These are phyloP conservation scores for Metschnikowia henanensis DNA, from an alignment of 805 yeast species.

Conservation along the genomic window DNA sequence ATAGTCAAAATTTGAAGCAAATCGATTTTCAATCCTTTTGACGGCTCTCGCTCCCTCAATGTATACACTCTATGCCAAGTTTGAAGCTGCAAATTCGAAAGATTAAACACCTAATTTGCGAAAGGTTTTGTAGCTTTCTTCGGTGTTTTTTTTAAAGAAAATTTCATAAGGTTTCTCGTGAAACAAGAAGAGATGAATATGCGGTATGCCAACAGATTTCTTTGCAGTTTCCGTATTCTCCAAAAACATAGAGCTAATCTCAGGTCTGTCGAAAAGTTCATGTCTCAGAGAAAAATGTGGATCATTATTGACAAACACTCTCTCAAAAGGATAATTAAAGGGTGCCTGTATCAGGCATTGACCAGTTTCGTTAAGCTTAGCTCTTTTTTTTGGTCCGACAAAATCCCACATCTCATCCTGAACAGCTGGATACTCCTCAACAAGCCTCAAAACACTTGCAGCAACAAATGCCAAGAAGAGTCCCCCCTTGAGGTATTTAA, in stretches of 20 bases:
- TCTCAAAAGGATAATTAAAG: slow-evolving; percentile 5
- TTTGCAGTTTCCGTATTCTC: slow-evolving; percentile 5
- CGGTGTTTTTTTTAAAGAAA: slow-evolving; percentile 21
- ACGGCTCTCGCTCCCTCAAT: slow-evolving; percentile 14
- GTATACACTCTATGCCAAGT: slow-evolving; percentile 25
- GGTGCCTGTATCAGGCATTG: slow-evolving; percentile 9
- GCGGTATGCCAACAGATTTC: slow-evolving; percentile 16
- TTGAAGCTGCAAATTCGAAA: slow-evolving; percentile 28
- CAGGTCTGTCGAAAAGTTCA: slow-evolving; percentile 8
- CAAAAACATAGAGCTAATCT: slow-evolving; percentile 2
- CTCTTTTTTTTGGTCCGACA: not conserved
- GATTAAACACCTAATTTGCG: slow-evolving; percentile 29
- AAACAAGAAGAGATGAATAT: slow-evolving; percentile 26
- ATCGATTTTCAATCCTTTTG: slow-evolving; percentile 13
- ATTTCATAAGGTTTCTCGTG: slow-evolving; percentile 25
- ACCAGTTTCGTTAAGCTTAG: slow-evolving; percentile 1
- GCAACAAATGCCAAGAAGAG: slow-evolving; percentile 32
- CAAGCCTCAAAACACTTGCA: slow-evolving; percentile 30
- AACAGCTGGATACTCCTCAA: slow-evolving; percentile 32
- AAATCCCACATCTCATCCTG: not conserved
- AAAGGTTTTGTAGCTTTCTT: slow-evolving; percentile 26
- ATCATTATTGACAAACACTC: slow-evolving; percentile 8
- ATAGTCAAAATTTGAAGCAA: slow-evolving; percentile 14
- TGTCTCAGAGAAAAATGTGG: slow-evolving; percentile 8
- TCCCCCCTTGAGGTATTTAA: slow-evolving; percentile 25